Conservation (phyloP, 176 grass and related monocot species). For the Zea luxurians region DNA sequence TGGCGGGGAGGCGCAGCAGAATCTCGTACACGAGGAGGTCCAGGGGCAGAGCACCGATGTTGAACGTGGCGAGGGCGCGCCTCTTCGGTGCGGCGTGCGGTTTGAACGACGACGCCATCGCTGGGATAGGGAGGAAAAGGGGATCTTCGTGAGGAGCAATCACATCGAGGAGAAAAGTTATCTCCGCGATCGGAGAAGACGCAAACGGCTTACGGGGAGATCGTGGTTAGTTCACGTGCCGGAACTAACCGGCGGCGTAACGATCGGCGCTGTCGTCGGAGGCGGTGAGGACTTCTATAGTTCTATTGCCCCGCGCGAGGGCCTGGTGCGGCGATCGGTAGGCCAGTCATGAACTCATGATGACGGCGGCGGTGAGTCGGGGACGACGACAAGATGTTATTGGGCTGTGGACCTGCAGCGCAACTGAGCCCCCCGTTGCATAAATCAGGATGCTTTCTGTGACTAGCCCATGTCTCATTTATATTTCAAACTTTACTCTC, state of each 20-base stretch:
- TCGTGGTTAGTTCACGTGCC: neutral
- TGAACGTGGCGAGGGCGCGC: too few relatives aligned
- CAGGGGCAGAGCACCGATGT: neutral
- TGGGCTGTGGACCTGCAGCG: neutral
- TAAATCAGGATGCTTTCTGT: too few relatives aligned
- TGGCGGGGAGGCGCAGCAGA: constrained; percentile 6
- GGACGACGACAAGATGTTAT: neutral
- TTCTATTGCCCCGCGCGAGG: neutral
- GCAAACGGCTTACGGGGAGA: neutral
- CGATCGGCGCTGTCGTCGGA: neutral
- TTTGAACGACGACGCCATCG: neutral
- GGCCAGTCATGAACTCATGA: neutral
- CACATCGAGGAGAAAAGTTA: too few relatives aligned
- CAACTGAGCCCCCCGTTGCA: neutral
- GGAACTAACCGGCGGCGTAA: neutral
- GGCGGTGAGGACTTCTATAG: too few relatives aligned
- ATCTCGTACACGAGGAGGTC: neutral
- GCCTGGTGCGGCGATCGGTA: neutral
- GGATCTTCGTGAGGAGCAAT: too few relatives aligned
- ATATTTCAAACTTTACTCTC: too few relatives aligned
- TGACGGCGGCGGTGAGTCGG: neutral
- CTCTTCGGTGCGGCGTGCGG: neutral
- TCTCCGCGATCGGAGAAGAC: neutral
- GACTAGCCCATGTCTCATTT: too few relatives aligned
- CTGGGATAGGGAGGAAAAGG: neutral